Evolutionary conservation across 306 rosid species (phyloP).

Genomic region (Crotalaria pallida): DNA sequence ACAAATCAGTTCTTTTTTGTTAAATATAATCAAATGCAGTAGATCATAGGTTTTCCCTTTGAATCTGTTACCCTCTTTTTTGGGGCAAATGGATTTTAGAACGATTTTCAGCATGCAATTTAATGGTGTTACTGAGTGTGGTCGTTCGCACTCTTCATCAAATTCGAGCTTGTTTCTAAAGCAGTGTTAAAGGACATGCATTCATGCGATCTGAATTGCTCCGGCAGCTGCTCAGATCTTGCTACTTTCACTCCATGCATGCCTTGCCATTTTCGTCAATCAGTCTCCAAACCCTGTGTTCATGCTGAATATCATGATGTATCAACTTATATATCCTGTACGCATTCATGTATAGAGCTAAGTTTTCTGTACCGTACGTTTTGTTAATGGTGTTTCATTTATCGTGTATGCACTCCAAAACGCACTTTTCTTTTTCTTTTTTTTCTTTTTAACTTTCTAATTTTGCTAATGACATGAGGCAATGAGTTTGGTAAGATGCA

Average conservation of each 20-base stretch:
- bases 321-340: conserved; percentile 27
- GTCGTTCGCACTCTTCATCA: neutral
- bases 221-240: neutral
- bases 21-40: conserved; percentile 24
- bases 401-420: neutral
- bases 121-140: neutral
- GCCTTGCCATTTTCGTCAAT: conserved; percentile 1
- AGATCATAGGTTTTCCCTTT: conserved; percentile 12
- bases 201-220: neutral
- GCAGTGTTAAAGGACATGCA: conserved; percentile 21
- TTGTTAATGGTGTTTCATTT: conserved; percentile 10
- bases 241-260: neutral
- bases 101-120: conserved; percentile 11
- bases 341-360: conserved; percentile 31
- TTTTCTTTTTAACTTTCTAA: neutral
- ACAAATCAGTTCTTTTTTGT: conserved; percentile 17
- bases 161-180: neutral
- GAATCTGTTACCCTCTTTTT: conserved; percentile 13
- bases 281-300: conserved; percentile 20
- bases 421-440: neutral
- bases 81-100: conserved; percentile 19
- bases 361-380: conserved; percentile 7
- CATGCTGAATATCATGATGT: conserved; percentile 29
- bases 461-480: neutral
- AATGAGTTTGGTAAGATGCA: conserved; percentile 14